Evolutionary conservation across 2,329 filamentous ascomycete genomes (phyloP).

Genomic region (Akanthomyces muscarius): DNA sequence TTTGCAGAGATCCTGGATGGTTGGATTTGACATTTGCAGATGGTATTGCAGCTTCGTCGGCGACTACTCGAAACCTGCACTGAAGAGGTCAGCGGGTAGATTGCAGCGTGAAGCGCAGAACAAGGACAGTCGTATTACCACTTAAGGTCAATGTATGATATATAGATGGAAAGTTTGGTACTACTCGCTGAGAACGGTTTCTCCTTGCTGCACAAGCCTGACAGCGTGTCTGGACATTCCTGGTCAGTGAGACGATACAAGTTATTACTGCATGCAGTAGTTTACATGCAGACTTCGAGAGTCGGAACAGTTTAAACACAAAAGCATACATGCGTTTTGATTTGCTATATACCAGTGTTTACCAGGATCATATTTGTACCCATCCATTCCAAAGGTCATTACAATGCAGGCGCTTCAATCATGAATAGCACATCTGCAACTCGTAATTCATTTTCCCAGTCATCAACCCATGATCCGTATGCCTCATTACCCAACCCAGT

Average conservation of each 20-base stretch:
- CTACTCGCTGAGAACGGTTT: not conserved
- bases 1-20: not conserved
- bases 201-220: not conserved
- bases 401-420: constrained; percentile 9
- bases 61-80: not conserved
- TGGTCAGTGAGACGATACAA: not conserved
- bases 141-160: not conserved
- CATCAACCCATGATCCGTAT: constrained; percentile 28
- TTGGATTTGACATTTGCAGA: not conserved
- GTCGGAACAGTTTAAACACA: not conserved
- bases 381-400: constrained; percentile 7
- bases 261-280: not conserved
- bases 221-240: not conserved
- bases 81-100: too few species aligned
- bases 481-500: constrained; percentile 28
- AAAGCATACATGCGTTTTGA: not conserved
- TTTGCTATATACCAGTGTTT: not conserved
- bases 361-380: not conserved
- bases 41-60: not conserved
- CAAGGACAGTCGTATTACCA: not conserved
- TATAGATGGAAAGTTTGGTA: not conserved
- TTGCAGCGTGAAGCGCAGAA: too few species aligned
- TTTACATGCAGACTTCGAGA: not conserved
- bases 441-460: constrained; percentile 21
- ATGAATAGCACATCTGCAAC: constrained; percentile 13